phyloP scores from a whole-genome alignment of 805 yeast genomes.

The Barnettozyma botsteinii region DNA sequence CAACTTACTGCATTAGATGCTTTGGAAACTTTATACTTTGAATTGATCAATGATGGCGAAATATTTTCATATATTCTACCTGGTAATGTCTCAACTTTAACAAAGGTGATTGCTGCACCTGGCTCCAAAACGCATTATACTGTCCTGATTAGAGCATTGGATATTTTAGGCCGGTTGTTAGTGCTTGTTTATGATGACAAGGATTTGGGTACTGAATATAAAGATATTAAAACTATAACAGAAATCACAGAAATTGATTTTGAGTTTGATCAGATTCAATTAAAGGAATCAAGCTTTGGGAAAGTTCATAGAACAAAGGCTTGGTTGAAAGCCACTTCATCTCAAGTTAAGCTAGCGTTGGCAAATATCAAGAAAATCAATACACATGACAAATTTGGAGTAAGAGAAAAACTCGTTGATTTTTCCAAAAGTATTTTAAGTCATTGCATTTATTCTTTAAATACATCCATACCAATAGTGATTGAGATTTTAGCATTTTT shows the following conservation, averaged over 20 bases:
- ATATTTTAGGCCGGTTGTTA: slow-evolving; percentile 28
- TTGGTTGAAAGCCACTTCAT: slow-evolving; percentile 52
- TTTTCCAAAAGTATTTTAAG: slow-evolving; percentile 29
- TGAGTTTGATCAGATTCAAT: slow-evolving; percentile 15
- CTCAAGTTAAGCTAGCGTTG: slow-evolving; percentile 45
- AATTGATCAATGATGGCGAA: slow-evolving; percentile 41
- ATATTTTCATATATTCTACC: slow-evolving; percentile 44
- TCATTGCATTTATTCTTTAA: slow-evolving; percentile 32
- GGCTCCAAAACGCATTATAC: slow-evolving; percentile 33
- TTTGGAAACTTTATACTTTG: slow-evolving; percentile 30
- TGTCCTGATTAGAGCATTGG: slow-evolving; percentile 29
- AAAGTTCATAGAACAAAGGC: slow-evolving; percentile 37
- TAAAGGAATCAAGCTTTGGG: slow-evolving; percentile 16
- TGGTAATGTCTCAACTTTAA: slow-evolving; percentile 42
- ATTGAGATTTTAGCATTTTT: slow-evolving; percentile 30
- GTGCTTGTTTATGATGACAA: slow-evolving; percentile 37
- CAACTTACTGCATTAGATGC: slow-evolving; percentile 32
- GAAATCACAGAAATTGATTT: slow-evolving; percentile 11
- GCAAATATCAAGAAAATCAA: slow-evolving; percentile 19
- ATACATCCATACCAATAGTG: slow-evolving; percentile 30
- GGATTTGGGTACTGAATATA: slow-evolving; percentile 27
- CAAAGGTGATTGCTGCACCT: slow-evolving; percentile 30
- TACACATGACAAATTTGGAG: slow-evolving; percentile 29
- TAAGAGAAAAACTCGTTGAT: slow-evolving; percentile 27
- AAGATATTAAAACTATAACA: slow-evolving; percentile 18